Base-by-base conservation (phyloP, 2,329 filamentous ascomycete genomes). In the Aspergillus candidus region DNA sequence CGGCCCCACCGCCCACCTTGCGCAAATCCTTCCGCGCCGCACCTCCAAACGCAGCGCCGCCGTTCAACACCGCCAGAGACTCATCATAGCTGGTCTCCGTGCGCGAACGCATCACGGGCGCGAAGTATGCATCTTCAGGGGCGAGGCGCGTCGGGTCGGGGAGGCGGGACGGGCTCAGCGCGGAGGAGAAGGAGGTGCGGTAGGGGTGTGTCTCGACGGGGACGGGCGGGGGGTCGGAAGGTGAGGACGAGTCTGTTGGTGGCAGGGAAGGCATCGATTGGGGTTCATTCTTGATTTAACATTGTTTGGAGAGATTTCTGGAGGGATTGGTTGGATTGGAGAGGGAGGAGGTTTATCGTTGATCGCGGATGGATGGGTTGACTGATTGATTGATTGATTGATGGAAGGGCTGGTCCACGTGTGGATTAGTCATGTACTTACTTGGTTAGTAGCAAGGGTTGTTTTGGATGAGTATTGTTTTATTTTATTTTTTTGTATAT, bases 91-190 rank as follows among this genome's bases (percentile, higher is more conserved):
- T 65, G 12, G 62, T 59, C 68, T 66, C 40, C 70, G 69, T 39
- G 67, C 65, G 42, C 80, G 76, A 4, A 82, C 22, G 80, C 32
- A 83, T 79, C 2, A 82, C 80, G 12, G 75, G 65, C 11, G 76
- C 70, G 58, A 80, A 77, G 67, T 88, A 87, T 43, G 88, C 88
- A 78, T 94, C 88, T 70, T 91, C 85, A 12, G 88, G 88, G 4
- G 87, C 84, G 34, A 94, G 81, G 50, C 82, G 83, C 40, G 77
- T 83, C 27, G 83, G 82, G 55, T 83, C 79, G 41, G 74, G 65
- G 36, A 74, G 72, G 22, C 22, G 22, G 22, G 7, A 10, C 8
- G 22, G 27, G 66, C 61, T 15, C 65, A 63, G 35, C 62, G 59
- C 27, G 59, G 57, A 14, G 60, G 55, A 48, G 61, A 59, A 49